Evolutionary conservation across 257 asterid species (phyloP), one percentile per base, ranked within the genome.

Genomic region (Jacaranda copaia): DNA sequence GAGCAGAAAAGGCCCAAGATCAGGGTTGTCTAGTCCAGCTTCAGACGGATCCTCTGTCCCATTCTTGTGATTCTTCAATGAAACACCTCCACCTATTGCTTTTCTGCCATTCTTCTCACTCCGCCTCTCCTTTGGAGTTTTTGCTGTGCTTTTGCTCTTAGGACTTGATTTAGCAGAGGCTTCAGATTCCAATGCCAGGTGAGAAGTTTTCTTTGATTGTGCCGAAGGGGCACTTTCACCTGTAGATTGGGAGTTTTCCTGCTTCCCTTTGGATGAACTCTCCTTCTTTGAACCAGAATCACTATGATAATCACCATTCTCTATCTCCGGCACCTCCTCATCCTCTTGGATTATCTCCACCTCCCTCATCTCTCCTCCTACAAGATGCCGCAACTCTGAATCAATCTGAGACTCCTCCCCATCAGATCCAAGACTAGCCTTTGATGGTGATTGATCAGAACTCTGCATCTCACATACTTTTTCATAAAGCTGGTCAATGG

Each of bases 381-480:
- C 97, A 59, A 94, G 99, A 84, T 94, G 97, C 8, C 97, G 76
- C 64, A 94, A 68, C 83, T 94, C 98, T 0, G 98, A 92, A 79
- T 94, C 99, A 62, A 94, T 91, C 69, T 93, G 84, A 20, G 98
- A 94, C 61, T 92, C 98, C 16, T 92, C 98, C 13, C 98, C 98
- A 39, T 94, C 97, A n/a, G 99, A 94, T 84, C 98, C 93, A 64
- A 89, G 86, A 78, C 99, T 94, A 52, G 66, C 84, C 89, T 97
- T 92, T 0, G 98, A 94, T 4, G 98, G 98, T 4, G 99, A 94
- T 16, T 82, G 97, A 71, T 94, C 99, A 46, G 99, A 94, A 74
- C 99, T 94, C 84, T 93, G 99, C 97, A 94, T 91, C 86, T 94
- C 99, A 79, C 89, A 94, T 20, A 92, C 98, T 51, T 91, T 92